Conservation (phyloP, 305 asterid genomes). For the Fraxinus paxiana region DNA sequence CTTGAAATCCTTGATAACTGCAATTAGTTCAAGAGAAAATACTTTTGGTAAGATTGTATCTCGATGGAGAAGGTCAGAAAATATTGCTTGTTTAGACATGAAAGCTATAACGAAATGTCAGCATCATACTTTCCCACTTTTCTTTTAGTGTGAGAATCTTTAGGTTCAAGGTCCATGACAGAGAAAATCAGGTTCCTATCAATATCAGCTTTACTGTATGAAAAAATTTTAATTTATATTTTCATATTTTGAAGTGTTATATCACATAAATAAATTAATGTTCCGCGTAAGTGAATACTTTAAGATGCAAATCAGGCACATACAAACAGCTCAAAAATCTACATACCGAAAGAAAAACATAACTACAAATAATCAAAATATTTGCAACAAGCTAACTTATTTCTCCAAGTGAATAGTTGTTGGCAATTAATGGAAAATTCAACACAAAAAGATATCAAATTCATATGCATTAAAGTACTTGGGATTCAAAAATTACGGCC, state of each 20-base stretch:
- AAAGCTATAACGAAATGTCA: neutral
- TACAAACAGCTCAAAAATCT: neutral
- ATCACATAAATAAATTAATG: neutral
- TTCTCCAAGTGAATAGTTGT: neutral
- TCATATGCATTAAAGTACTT: neutral
- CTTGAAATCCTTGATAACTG: conserved; percentile 80
- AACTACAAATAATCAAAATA: neutral
- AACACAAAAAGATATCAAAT: neutral
- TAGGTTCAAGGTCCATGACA: neutral
- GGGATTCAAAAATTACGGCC: neutral
- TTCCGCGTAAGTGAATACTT: neutral
- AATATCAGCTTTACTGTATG: neutral
- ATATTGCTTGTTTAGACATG: neutral
- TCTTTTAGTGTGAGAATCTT: neutral
- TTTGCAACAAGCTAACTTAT: neutral
- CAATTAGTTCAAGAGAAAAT: conserved; percentile 17
- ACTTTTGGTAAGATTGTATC: neutral
- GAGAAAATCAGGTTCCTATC: neutral
- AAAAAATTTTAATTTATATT: neutral
- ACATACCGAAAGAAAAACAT: neutral
- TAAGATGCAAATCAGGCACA: neutral
- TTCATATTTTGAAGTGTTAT: neutral
- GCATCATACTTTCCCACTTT: neutral
- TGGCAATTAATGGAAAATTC: neutral
- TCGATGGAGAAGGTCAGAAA: neutral